phyloP scores from a whole-genome alignment of 306 rosid genomes.

The Dalbergia cultrata region DNA sequence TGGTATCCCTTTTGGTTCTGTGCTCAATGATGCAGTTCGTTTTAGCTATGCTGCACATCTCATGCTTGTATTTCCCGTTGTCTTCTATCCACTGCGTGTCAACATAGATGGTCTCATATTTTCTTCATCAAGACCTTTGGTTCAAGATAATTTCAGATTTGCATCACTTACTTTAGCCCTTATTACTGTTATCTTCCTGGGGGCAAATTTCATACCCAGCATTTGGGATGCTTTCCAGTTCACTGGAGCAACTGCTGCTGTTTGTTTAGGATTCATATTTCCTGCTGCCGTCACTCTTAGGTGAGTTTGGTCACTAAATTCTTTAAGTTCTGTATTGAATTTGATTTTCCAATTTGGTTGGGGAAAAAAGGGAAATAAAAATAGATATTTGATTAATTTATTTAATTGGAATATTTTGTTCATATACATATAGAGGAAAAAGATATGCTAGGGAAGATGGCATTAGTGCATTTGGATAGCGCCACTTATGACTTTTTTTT shows the following conservation, averaged over 20 bases:
- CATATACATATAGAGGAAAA: neutral
- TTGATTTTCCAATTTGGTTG: neutral
- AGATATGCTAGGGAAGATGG: neutral
- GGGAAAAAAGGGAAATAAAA: neutral
- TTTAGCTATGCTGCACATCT: conserved; percentile 93
- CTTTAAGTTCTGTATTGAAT: conserved; percentile 3
- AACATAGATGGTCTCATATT: conserved; percentile 83
- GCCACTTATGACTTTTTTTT: too few species aligned
- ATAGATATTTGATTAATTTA: neutral
- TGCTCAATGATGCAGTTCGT: conserved; percentile 83
- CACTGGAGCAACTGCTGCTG: conserved; percentile 64
- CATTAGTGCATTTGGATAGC: neutral
- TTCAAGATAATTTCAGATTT: conserved; percentile 71
- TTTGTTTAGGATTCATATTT: conserved; percentile 61
- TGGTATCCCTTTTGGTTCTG: conserved; percentile 75
- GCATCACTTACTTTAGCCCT: conserved; percentile 60
- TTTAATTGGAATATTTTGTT: conserved; percentile 10
- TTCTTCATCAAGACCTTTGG: conserved; percentile 74
- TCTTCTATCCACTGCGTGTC: conserved; percentile 77
- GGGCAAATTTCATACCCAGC: conserved; percentile 71
- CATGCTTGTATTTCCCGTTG: conserved; percentile 86
- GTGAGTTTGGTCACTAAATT: conserved; percentile 43
- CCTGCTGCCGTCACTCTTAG: conserved; percentile 57
- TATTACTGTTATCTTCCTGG: conserved; percentile 46
- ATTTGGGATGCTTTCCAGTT: conserved; percentile 76